Percentiles rank a stretch among this genome's conserved stretches.
phyloP scores from a whole-genome alignment of 371 early-diverging fungal species.

The Mucor circinelloides region DNA sequence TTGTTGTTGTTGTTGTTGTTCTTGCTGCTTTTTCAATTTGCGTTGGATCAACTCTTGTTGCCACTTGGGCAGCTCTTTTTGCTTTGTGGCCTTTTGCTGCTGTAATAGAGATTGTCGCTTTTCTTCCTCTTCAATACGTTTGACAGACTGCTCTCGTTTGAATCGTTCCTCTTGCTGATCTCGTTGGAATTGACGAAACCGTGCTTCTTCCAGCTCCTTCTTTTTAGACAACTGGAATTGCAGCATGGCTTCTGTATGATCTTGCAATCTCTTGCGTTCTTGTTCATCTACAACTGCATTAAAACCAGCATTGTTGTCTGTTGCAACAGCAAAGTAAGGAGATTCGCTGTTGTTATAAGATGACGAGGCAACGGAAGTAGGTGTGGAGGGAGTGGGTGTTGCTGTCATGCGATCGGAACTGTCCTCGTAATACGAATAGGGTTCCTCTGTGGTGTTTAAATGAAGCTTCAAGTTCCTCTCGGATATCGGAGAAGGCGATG shows the following conservation, averaged over 20 bases:
- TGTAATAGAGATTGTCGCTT: background rate
- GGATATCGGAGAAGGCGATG: conserved; percentile 33
- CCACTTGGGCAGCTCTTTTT: conserved; percentile 10
- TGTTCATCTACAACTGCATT: background rate
- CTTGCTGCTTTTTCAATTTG: background rate
- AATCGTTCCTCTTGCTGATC: conserved; percentile 18
- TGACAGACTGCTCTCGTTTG: conserved; percentile 8
- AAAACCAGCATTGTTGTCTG: background rate
- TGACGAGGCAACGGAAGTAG: conserved; percentile 22
- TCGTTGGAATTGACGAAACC: conserved; percentile 19
- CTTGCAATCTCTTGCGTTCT: conserved; percentile 26
- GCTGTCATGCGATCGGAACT: conserved; percentile 9
- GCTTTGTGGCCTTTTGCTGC: conserved; percentile 4
- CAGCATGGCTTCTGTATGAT: conserved; percentile 24
- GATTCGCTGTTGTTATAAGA: conserved; percentile 1
- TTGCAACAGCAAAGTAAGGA: background rate
- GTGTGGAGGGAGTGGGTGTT: conserved; percentile 17
- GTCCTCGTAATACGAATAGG: conserved; percentile 4
- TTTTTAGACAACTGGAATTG: conserved; percentile 22
- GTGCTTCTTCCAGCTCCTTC: conserved; percentile 26
- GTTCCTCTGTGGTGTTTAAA: conserved; percentile 14
- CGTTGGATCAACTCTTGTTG: background rate
- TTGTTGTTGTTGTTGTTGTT: background rate
- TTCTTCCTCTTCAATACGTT: conserved; percentile 15
- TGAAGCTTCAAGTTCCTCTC: conserved; percentile 16